These are phyloP conservation scores for Trapa bicornis DNA, from an alignment of 345 rosid species.

Conservation along the genomic window DNA sequence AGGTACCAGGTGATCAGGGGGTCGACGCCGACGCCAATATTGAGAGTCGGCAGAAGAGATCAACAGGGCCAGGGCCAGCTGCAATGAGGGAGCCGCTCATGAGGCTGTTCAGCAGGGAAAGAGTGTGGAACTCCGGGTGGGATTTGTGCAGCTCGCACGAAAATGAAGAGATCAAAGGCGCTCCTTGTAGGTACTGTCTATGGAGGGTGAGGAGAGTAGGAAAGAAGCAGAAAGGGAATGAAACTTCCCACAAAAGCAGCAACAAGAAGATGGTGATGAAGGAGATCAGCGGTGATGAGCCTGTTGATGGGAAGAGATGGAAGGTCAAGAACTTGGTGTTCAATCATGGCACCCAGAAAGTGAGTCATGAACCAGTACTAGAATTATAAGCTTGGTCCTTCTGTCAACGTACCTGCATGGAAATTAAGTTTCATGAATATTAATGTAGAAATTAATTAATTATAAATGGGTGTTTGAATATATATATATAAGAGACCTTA, in stretches of 20 bases:
- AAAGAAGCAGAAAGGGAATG: not conserved
- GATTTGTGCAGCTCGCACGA: slow-evolving; percentile 20
- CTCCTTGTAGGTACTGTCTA: slow-evolving; percentile 46
- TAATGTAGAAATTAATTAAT: no score
- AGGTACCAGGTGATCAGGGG: not conserved
- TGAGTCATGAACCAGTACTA: not conserved
- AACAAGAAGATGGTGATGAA: not conserved
- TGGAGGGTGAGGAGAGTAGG: slow-evolving; percentile 43
- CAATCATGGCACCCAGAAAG: not conserved
- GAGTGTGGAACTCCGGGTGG: slow-evolving; percentile 28
- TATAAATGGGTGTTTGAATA: no score
- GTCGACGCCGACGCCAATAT: not conserved
- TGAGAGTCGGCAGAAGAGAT: not conserved
- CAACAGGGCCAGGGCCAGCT: not conserved
- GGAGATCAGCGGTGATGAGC: slow-evolving; percentile 12
- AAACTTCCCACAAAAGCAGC: not conserved
- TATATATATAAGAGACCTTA: no score
- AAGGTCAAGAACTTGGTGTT: slow-evolving; percentile 30
- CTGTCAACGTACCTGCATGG: no score
- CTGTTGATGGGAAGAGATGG: slow-evolving; percentile 62
- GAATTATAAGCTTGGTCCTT: no score
- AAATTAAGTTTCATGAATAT: no score
- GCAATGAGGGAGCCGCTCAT: slow-evolving; percentile 27
- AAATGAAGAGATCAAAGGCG: slow-evolving; percentile 11
- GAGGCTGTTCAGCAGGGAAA: slow-evolving; percentile 46